Base-by-base conservation (phyloP, 495 filamentous ascomycete species). In the Rhypophila decipiens region DNA sequence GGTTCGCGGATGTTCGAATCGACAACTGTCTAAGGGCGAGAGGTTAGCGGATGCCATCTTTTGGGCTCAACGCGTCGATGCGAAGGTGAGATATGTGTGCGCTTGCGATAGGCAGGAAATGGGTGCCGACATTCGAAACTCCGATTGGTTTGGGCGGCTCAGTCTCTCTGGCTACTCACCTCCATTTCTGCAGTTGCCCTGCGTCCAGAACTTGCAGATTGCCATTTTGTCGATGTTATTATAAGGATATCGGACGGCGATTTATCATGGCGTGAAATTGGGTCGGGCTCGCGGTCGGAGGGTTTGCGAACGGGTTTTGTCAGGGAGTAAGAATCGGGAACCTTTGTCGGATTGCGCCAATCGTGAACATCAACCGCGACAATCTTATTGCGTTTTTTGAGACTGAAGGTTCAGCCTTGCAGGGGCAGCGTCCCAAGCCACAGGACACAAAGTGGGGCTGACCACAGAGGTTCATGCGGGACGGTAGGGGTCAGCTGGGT, bases 161-260 rank as follows among this genome's bases (percentile, higher is more conserved):
- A n/a, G n/a, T n/a, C n/a, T n/a, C n/a, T n/a, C n/a, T n/a, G n/a
- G n/a, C n/a, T 4, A n/a, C 69, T 33, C 68, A 79, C 76, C 60
- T 66, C 88, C 88, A 58, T 75, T 84, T 56, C 72, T 81, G 72
- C 88, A 95, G 42, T 75, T 73, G 37, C 86, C 87, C 62, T 82
- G 78, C 63, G 79, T 79, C 57, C 73, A 95, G 60, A 79, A 90
- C 31, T 58, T 74, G 73, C 88, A 95, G 53, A 89, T 65, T 3
- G 63, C 55, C 82, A 85, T 85, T 1, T 47, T 51, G 33, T 24
- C 37, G 36, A 31, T 39, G 37, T 47, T 38, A 38, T 41, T 15
- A 40, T 45, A 8, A 3, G 15, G 27, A 19, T 20, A 18, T n/a
- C 15, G 44, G 12, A 18, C 8, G n/a, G 42, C 24, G 8, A n/a